Evolutionary conservation across 768 basidiomycete genomes (phyloP).

Genomic region (Filobasidium wieringae): DNA sequence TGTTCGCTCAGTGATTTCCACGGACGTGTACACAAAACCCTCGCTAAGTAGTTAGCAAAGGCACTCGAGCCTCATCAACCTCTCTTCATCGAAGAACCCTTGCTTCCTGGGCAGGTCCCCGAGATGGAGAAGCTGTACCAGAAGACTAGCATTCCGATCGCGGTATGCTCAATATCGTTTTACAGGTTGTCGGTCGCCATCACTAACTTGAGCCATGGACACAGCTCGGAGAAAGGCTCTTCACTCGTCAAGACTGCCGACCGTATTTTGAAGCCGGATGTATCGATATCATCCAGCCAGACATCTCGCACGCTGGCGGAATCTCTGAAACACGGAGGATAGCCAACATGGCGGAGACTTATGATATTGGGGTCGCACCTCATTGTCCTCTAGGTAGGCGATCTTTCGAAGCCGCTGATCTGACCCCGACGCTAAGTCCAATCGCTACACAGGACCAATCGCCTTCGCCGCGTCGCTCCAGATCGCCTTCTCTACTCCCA

Average conservation of each 20-base stretch:
- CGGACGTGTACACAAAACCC: slow-evolving; percentile 56
- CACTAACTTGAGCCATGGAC: background rate
- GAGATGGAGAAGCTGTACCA: slow-evolving; percentile 53
- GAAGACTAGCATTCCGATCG: slow-evolving; percentile 51
- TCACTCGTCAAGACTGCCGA: slow-evolving; percentile 52
- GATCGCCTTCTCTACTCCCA: slow-evolving; percentile 50
- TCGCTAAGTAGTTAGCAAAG: slow-evolving; percentile 57
- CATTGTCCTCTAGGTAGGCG: slow-evolving; percentile 59
- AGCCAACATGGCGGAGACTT: slow-evolving; percentile 51
- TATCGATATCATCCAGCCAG: slow-evolving; percentile 60
- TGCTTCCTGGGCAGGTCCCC: slow-evolving; percentile 51
- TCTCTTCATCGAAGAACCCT: slow-evolving; percentile 56
- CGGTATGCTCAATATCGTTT: slow-evolving; percentile 41
- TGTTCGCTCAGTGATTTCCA: slow-evolving; percentile 47
- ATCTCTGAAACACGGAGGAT: slow-evolving; percentile 53
- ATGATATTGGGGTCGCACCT: slow-evolving; percentile 56
- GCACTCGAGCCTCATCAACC: slow-evolving; percentile 51
- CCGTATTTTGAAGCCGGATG: slow-evolving; percentile 55
- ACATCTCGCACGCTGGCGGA: slow-evolving; percentile 46
- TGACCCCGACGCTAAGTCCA: too few species aligned
- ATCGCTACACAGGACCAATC: too few species aligned
- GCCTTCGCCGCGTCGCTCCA: slow-evolving; percentile 59
- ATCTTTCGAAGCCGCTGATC: too few species aligned
- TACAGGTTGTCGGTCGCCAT: background rate
- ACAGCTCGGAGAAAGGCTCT: slow-evolving; percentile 47